Conservation (phyloP, 2,329 filamentous ascomycete genomes). For the Drechmeria coniospora region DNA sequence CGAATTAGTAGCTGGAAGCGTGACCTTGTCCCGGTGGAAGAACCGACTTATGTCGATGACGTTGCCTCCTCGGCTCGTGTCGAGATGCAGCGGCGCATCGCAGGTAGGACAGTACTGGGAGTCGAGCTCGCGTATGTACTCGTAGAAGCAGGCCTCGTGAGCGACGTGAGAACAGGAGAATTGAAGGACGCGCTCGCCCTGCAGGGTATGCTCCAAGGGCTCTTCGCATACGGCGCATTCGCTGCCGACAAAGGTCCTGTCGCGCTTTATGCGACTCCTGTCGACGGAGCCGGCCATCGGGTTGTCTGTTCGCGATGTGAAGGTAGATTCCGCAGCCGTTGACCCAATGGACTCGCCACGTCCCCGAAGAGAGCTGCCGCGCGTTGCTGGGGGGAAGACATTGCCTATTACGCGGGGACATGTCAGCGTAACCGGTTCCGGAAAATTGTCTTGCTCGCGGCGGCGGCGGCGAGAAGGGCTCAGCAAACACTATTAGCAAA, state of each 20-base stretch:
- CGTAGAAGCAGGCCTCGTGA: constrained; percentile 97
- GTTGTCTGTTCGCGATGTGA: no score
- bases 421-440: not conserved
- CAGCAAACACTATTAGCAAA: no score
- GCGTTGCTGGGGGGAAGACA: constrained; percentile 12
- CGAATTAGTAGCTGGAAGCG: constrained; percentile 11
- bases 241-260: constrained; percentile 87
- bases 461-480: not conserved
- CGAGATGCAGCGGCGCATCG: constrained; percentile 77
- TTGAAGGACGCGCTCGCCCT: constrained; percentile 85
- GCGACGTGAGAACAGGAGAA: constrained; percentile 96
- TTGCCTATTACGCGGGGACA: no score
- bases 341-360: constrained; percentile 19
- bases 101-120: constrained; percentile 90
- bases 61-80: constrained; percentile 86
- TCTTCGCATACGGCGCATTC: constrained; percentile 96
- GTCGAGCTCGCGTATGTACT: constrained; percentile 91
- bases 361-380: constrained; percentile 12
- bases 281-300: constrained; percentile 40
- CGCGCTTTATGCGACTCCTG: constrained; percentile 62
- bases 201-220: constrained; percentile 84
- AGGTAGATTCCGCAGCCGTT: constrained; percentile 14
- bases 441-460: not conserved
- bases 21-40: constrained; percentile 8
- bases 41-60: constrained; percentile 70